A percentile compares a stretch with the other conserved stretches of the same genome.
Conservation (phyloP, 2,329 filamentous ascomycete genomes). For the Pezicula carpinea region DNA sequence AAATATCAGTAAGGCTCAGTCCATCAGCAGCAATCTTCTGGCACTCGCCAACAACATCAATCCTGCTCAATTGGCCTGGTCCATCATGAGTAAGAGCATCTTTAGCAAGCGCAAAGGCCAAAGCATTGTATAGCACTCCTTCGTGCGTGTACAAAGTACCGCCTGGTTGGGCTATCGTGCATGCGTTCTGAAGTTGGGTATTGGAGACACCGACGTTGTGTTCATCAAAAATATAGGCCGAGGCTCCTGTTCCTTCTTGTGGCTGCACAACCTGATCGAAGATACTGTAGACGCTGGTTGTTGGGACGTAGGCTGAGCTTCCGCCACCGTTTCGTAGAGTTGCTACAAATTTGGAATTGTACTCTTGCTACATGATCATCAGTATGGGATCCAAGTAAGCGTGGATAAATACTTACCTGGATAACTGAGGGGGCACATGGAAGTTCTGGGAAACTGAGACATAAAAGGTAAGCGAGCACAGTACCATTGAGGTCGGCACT, state of each 20-base stretch:
- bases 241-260: slow-evolving; percentile 39
- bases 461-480: slow-evolving; percentile 24
- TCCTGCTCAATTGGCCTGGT: slow-evolving; percentile 28
- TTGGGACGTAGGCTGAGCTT: slow-evolving; percentile 48
- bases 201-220: slow-evolving; percentile 43
- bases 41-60: slow-evolving; percentile 1
- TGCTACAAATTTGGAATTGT: slow-evolving; percentile 36
- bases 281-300: slow-evolving; percentile 45
- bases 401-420: background rate
- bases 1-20: background rate
- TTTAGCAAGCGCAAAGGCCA: slow-evolving; percentile 37
- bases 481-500: slow-evolving; percentile 48
- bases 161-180: slow-evolving; percentile 18
- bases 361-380: slow-evolving; percentile 36
- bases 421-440: background rate
- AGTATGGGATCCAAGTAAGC: background rate
- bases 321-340: slow-evolving; percentile 39
- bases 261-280: slow-evolving; percentile 48
- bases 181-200: slow-evolving; percentile 42
- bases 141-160: slow-evolving; percentile 34
- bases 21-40: slow-evolving; percentile 2
- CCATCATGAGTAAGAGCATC: slow-evolving; percentile 46
- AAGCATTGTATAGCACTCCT: slow-evolving; percentile 42
- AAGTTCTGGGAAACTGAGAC: slow-evolving; percentile 24
- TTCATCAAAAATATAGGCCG: slow-evolving; percentile 31